Conservation (phyloP, 108 stramenopile genomes). For the Cyclotella atomus region DNA sequence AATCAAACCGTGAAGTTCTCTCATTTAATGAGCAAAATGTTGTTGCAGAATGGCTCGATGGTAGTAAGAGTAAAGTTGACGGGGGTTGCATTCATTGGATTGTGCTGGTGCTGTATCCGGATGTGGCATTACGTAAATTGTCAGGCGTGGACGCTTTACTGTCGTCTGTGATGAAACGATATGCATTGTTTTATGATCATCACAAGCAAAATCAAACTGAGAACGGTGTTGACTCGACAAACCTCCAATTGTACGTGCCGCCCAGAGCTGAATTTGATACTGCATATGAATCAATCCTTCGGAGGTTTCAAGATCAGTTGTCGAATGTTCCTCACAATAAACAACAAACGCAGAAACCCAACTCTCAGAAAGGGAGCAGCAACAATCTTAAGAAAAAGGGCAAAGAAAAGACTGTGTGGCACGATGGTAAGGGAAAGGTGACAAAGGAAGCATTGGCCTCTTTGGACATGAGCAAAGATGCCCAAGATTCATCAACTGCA, state of each 20-base stretch:
- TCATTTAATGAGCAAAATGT: slow-evolving; percentile 14
- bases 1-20: slow-evolving; percentile 30
- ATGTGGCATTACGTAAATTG: slow-evolving; percentile 40
- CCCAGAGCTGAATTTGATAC: slow-evolving; percentile 40
- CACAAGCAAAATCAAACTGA: slow-evolving; percentile 16
- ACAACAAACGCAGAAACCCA: slow-evolving; percentile 22
- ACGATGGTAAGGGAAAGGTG: slow-evolving; percentile 82
- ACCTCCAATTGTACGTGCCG: slow-evolving; percentile 27
- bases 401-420: slow-evolving; percentile 84
- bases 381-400: slow-evolving; percentile 49
- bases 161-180: slow-evolving; percentile 22
- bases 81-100: slow-evolving; percentile 32
- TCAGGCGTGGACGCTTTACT: slow-evolving; percentile 33
- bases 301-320: slow-evolving; percentile 46
- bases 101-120: slow-evolving; percentile 37
- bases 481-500: slow-evolving; percentile 5
- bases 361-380: slow-evolving; percentile 5
- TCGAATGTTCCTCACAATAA: slow-evolving; percentile 11
- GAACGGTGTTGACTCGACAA: not conserved
- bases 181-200: slow-evolving; percentile 36
- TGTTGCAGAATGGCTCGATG: slow-evolving; percentile 44
- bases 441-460: slow-evolving; percentile 76
- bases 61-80: not conserved
- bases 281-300: slow-evolving; percentile 36
- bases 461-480: slow-evolving; percentile 69